A percentile compares a stretch with the other conserved stretches of the same genome.
Evolutionary conservation across 2,329 filamentous ascomycete species (phyloP).

Genomic region (Calonectria pseudoturangicola): DNA sequence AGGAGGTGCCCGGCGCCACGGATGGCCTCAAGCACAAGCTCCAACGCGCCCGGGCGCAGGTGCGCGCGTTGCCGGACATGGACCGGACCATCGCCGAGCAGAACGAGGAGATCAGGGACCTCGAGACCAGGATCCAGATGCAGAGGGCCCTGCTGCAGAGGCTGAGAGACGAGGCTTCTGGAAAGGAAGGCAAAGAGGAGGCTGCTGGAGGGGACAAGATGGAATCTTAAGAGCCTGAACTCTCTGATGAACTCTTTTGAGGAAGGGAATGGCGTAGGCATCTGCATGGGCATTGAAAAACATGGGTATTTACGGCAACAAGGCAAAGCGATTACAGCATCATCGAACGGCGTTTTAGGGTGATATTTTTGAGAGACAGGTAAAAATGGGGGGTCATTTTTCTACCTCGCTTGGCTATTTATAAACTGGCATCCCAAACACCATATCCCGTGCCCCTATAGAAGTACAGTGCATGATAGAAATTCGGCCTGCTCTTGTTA

Average conservation of each 20-base stretch:
- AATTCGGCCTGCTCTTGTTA: slow-evolving; percentile 24
- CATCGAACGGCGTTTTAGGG: slow-evolving; percentile 43
- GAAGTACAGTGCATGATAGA: slow-evolving; percentile 20
- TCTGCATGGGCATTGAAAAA: slow-evolving; percentile 17
- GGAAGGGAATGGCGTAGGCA: slow-evolving; percentile 31
- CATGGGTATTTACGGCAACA: slow-evolving; percentile 17
- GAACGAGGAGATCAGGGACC: slow-evolving; percentile 79
- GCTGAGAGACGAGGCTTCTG: slow-evolving; percentile 68
- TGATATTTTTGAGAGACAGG: slow-evolving; percentile 30
- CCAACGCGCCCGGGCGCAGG: slow-evolving; percentile 82
- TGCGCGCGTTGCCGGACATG: slow-evolving; percentile 82
- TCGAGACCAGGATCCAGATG: slow-evolving; percentile 77
- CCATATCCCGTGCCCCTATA: slow-evolving; percentile 25
- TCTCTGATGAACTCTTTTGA: background rate
- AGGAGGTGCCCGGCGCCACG: slow-evolving; percentile 87
- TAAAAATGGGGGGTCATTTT: slow-evolving; percentile 32
- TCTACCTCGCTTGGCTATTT: slow-evolving; percentile 42
- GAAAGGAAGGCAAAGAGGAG: slow-evolving; percentile 59
- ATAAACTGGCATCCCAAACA: slow-evolving; percentile 37
- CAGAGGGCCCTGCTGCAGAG: slow-evolving; percentile 76
- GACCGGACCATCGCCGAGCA: slow-evolving; percentile 80
- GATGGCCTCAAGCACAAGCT: slow-evolving; percentile 89
- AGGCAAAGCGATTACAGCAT: slow-evolving; percentile 27
- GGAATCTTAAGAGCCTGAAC: slow-evolving; percentile 59
- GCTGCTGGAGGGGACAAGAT: slow-evolving; percentile 60